Evolutionary conservation across 768 basidiomycete genomes (phyloP), one percentile per base, ranked within the genome.

Genomic region (Hypholoma fasciculare): DNA sequence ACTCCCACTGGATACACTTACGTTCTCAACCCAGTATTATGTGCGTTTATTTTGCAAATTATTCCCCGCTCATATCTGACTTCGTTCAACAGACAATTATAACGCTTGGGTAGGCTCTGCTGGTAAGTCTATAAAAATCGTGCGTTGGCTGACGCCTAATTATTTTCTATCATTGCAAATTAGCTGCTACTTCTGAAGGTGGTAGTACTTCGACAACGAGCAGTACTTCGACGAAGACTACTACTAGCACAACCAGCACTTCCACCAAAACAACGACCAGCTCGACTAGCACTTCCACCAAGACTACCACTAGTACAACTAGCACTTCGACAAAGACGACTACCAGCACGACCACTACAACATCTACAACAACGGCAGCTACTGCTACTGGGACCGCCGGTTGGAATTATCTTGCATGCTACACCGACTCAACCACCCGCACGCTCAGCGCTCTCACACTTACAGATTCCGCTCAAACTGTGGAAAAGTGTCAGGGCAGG

Each of bases 71-170:
- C n/a, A 43, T 17, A 37, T 39, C 1, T 47, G 20, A 49, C 26
- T 34, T 4, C 23, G 23, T 60, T 51, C 62, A 7, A 48, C 23
- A 76, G 86, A 88, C 68, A 88, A 88, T 63, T 88, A 80, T 69
- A 89, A 87, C 64, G 84, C 79, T 0, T 87, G 78, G 67, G 82
- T 82, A 39, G 82, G 82, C n/a, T 74, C 74, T 53, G 79, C 78
- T 5, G 69, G 78, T 78, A 55, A 57, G 74, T 70, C 20, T 46
- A 51, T 39, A 19, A 19, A 43, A 12, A 3, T 44, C 12, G 36
- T 9, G 11, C 12, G 11, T 17, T 34, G 26, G 7, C 13, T 8
- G 12, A 19, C 14, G 4, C 26, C 26, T 3, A 50, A 16, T 17
- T 51, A 17, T 47, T 42, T 40, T 23, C 12, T 30, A 13, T 13